Conservation (phyloP, 129 eudicot genomes). For the Pittosporum tobira region DNA sequence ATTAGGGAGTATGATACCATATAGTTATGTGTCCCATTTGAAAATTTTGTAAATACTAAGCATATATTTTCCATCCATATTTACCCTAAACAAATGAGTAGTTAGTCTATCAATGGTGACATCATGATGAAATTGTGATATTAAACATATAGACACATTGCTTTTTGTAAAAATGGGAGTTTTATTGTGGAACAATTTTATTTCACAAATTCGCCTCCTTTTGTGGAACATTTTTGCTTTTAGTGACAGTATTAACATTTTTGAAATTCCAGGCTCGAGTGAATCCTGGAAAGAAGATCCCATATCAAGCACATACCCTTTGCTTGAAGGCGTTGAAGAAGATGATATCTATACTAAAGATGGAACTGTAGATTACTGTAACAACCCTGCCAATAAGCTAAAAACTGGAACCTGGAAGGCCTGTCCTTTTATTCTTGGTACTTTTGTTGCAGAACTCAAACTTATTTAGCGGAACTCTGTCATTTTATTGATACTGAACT, state of each 20-base stretch:
- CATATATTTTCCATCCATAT: too few relatives aligned
- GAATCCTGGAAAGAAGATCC: neutral
- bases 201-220: too few relatives aligned
- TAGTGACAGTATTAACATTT: neutral
- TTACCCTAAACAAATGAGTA: too few relatives aligned
- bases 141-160: too few relatives aligned
- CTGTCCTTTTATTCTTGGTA: conserved; percentile 10
- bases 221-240: too few relatives aligned
- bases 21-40: too few relatives aligned
- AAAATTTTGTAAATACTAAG: too few relatives aligned
- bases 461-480: neutral
- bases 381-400: conserved; percentile 3
- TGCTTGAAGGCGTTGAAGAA: neutral
- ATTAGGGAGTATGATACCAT: too few relatives aligned
- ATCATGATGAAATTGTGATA: too few relatives aligned
- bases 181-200: too few relatives aligned
- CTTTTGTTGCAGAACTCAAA: neutral
- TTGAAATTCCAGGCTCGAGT: neutral
- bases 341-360: conserved; percentile 4
- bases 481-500: neutral
- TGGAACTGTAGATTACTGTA: conserved; percentile 2
- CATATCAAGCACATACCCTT: neutral
- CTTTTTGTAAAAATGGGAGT: too few relatives aligned
- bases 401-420: conserved; percentile 7
- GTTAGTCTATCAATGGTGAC: too few relatives aligned